Evolutionary conservation across 805 yeast species (phyloP), one percentile per base, ranked within the genome.

Genomic region (Saccharomycopsis sp.): DNA sequence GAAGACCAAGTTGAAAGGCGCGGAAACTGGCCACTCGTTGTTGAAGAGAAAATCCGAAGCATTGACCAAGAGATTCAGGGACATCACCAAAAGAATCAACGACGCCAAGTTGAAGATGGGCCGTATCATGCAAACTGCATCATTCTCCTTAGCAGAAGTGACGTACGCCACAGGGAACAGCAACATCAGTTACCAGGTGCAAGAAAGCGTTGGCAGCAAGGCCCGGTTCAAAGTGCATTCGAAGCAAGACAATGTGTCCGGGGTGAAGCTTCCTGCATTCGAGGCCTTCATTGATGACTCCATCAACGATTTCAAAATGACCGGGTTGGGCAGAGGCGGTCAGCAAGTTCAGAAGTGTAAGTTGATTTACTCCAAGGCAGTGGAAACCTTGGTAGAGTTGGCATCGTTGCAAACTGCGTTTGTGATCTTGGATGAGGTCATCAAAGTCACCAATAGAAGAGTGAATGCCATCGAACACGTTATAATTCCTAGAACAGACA

Each of bases 391-490:
- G 49, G 96, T 89, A 23, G 96, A 87, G 58, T 71, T 89, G 52
- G 98, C 98, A 0, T 86, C 96, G 9, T 68, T 92, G 55, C 98
- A 89, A 61, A 89, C 97, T 4, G 97, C 97, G 2, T 89, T 89
- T 59, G 86, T 92, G 42, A 89, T 89, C 51, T 73, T 89, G 55
- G 98, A 92, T 64, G 98, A 89, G 62, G 98, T 89, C 45, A 92
- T 89, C 61, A 92, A 92, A 62, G 96, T 92, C 46, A 89, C 98
- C 41, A 89, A 89, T 64, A 77, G 98, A 68, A 84, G 98, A 71
- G 98, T 89, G 56, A 89, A 89, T 60, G 97, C 98, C 48, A 89
- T 89, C 62, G 98, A 89, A 67, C 97, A 89, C 57, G 97, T 89
- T 34, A 88, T 89, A 54, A 89, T 89, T 47, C 98, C 98, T 52